Conservation (phyloP, 495 filamentous ascomycete genomes). For the Bombardia bombarda region DNA sequence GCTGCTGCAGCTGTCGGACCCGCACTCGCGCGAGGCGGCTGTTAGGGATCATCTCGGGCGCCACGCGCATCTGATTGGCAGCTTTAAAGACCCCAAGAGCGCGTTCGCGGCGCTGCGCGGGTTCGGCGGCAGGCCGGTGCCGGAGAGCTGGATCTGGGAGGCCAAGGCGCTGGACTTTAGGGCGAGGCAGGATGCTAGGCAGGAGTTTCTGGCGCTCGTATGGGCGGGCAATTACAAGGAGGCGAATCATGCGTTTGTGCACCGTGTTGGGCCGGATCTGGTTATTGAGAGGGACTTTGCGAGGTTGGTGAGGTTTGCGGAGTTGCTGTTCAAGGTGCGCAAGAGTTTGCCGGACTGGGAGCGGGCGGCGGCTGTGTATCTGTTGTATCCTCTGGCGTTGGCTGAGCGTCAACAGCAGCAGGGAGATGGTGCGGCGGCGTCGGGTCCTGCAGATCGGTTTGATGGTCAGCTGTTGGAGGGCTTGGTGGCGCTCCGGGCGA, state of each 20-base stretch:
- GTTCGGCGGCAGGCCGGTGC: slow-evolving; percentile 62
- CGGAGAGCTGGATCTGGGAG: slow-evolving; percentile 71
- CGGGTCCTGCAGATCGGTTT: slow-evolving; percentile 30
- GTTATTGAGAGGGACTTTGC: slow-evolving; percentile 72
- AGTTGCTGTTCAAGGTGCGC: slow-evolving; percentile 59
- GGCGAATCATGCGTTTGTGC: slow-evolving; percentile 74
- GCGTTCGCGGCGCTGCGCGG: slow-evolving; percentile 29
- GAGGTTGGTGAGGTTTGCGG: slow-evolving; percentile 38
- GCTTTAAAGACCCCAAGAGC: slow-evolving; percentile 4
- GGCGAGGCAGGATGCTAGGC: slow-evolving; percentile 48
- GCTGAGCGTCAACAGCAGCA: slow-evolving; percentile 26
- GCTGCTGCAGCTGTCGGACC: slow-evolving; percentile 64
- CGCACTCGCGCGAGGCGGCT: slow-evolving; percentile 52
- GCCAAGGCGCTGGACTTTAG: slow-evolving; percentile 80
- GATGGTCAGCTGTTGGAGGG: slow-evolving; percentile 54
- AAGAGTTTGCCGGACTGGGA: slow-evolving; percentile 50
- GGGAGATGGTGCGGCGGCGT: background rate
- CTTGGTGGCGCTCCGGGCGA: slow-evolving; percentile 54
- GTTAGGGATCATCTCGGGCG: slow-evolving; percentile 64
- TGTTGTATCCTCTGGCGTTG: slow-evolving; percentile 64
- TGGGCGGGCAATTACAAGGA: slow-evolving; percentile 66
- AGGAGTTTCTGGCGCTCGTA: slow-evolving; percentile 69
- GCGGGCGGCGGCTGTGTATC: slow-evolving; percentile 70
- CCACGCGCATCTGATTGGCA: slow-evolving; percentile 48
- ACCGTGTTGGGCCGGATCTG: slow-evolving; percentile 66